Conservation (phyloP, 306 rosid species). For the Glycyrrhiza uralensis region DNA sequence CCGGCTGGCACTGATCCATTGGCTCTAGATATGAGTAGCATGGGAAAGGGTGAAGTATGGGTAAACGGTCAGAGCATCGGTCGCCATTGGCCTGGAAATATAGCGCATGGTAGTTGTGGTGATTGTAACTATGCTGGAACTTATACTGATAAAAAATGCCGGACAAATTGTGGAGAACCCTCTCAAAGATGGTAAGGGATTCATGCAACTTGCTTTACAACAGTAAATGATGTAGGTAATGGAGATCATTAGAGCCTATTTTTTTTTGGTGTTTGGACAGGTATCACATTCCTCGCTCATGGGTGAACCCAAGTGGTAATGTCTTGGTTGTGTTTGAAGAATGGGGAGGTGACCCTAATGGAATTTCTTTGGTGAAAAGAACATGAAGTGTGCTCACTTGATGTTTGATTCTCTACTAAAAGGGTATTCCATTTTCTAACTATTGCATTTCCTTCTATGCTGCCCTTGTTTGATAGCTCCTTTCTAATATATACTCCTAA, state of each 20-base stretch:
- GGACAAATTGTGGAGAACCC: conserved; percentile 57
- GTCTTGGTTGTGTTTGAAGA: conserved; percentile 79
- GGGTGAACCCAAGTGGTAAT: conserved; percentile 79
- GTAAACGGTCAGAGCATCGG: conserved; percentile 80
- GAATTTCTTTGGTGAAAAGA: conserved; percentile 66
- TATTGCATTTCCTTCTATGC: neutral
- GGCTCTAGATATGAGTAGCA: conserved; percentile 76
- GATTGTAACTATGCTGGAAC: conserved; percentile 60
- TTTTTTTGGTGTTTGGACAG: conserved; percentile 34
- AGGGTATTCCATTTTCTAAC: conserved; percentile 50
- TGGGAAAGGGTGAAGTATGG: conserved; percentile 93
- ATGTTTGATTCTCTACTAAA: conserved; percentile 43
- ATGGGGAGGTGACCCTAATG: conserved; percentile 78
- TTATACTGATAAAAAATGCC: conserved; percentile 62
- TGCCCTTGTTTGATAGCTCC: too few relatives aligned
- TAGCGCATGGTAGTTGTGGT: conserved; percentile 57
- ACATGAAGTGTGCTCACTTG: conserved; percentile 39
- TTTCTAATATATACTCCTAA: too few relatives aligned
- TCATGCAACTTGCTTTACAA: neutral
- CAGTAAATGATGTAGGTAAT: neutral
- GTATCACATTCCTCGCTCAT: conserved; percentile 92
- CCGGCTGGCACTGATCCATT: conserved; percentile 73
- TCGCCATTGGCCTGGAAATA: conserved; percentile 73
- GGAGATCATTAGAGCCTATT: neutral
- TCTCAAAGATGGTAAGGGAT: conserved; percentile 74